Percentiles rank a stretch among this genome's conserved stretches.
These are phyloP conservation scores for Micromonas pusilla DNA, from an alignment of 139 green algal genomes.

Conservation along the genomic window DNA sequence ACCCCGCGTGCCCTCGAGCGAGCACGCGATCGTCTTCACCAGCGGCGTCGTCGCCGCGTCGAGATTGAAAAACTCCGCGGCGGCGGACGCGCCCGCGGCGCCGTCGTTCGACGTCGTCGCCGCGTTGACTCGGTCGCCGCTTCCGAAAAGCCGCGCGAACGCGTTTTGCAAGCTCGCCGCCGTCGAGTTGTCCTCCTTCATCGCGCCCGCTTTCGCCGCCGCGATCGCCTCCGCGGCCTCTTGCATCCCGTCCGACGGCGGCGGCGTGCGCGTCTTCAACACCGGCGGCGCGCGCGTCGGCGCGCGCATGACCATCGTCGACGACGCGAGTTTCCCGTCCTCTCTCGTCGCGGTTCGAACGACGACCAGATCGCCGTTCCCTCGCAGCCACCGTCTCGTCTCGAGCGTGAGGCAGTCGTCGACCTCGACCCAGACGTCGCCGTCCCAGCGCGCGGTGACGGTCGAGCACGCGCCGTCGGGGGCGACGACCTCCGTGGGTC, in stretches of 20 bases:
- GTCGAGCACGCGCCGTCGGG: background rate
- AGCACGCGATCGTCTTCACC: background rate
- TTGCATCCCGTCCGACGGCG: no score
- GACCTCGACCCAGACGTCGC: constrained; percentile 14
- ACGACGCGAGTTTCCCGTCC: background rate
- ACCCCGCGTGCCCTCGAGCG: background rate
- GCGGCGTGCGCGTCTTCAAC: no score
- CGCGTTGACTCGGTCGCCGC: no score
- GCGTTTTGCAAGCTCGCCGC: no score
- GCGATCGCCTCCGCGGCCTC: no score
- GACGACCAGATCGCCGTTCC: background rate
- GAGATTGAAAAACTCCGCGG: background rate
- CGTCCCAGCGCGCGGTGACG: constrained; percentile 9
- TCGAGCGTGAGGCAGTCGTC: constrained; percentile 13
- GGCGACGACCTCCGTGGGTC: background rate
- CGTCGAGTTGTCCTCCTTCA: no score
- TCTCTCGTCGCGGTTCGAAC: background rate
- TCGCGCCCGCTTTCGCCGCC: no score
- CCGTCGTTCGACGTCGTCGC: no score
- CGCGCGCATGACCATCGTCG: background rate
- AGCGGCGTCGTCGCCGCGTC: background rate
- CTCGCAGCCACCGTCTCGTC: constrained; percentile 22
- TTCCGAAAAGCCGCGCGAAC: no score
- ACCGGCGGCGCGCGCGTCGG: background rate
- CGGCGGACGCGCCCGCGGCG: background rate